These are phyloP conservation scores for Chrysosporium keratinophilum DNA, from an alignment of 2,329 filamentous ascomycete genomes.

Conservation along the genomic window DNA sequence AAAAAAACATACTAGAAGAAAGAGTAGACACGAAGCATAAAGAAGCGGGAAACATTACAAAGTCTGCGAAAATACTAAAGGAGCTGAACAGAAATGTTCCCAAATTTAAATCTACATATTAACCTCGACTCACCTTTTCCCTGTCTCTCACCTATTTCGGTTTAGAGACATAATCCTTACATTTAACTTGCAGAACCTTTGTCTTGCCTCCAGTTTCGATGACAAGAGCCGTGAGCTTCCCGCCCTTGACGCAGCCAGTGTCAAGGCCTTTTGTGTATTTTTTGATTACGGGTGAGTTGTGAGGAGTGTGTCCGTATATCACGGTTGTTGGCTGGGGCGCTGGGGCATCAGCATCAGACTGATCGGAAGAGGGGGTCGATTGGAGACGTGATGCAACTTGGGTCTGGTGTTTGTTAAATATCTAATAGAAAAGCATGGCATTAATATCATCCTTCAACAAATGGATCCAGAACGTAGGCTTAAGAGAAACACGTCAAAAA, in stretches of 20 bases:
- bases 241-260: constrained; percentile 67
- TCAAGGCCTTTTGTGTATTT: constrained; percentile 77
- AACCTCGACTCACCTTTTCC: neutral
- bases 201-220: constrained; percentile 49
- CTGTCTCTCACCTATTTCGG: neutral
- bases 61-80: too few relatives aligned
- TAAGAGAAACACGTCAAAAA: constrained; percentile 10
- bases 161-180: constrained; percentile 21
- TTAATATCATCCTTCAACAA: constrained; percentile 7
- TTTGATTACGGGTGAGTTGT: constrained; percentile 54
- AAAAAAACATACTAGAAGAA: too few relatives aligned
- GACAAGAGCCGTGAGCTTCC: constrained; percentile 64
- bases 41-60: too few relatives aligned
- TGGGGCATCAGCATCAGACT: neutral
- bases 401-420: constrained; percentile 44
- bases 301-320: constrained; percentile 80
- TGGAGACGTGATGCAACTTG: neutral
- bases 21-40: too few relatives aligned
- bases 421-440: constrained; percentile 21
- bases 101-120: neutral
- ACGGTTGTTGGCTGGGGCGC: constrained; percentile 51
- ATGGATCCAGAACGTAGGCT: too few relatives aligned
- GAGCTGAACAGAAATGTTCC: too few relatives aligned
- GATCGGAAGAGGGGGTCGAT: neutral
- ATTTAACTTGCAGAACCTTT: constrained; percentile 35